Base-by-base conservation (phyloP, 805 yeast species). In the Teunomyces gatunensis region DNA sequence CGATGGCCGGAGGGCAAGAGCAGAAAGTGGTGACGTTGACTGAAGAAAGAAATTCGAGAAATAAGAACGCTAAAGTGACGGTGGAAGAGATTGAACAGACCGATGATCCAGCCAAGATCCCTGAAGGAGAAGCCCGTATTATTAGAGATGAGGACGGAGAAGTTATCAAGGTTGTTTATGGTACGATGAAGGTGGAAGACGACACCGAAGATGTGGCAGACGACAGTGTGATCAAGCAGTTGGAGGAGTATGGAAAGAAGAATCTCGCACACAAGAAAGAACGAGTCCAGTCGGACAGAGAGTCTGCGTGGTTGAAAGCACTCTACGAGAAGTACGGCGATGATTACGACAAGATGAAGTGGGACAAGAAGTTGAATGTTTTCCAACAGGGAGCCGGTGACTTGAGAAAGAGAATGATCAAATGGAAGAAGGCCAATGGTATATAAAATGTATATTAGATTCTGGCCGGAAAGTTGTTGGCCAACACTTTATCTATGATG, bases 311-410 rank as follows among this genome's bases (percentile, higher is more conserved):
- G 96, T 65, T 88, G 36, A 67, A 64, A 41, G 67, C 66, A 20
- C 71, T 94, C 34, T 76, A 83, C 50, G 80, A 79, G 17, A 89
- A 89, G 63, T 83, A 94, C 60, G 97, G 97, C 13, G 95, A 89
- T 54, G 85, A 94, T 64, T 90, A 83, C 63, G 84, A 78, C 41
- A 87, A 84, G 57, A 94, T 94, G 99, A 85, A 82, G 64, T 87
- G 96, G 87, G 99, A 94, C 65, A 80, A 79, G 67, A 87, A 87
- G 65, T 74, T 91, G 52, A 92, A 92, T 65, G 79, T 84, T 2
- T 80, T 77, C 67, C 97, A 91, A 69, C 89, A 87, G 64, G 78
- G 87, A 51, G 84, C 83, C n/a, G 95, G 96, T 23, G 95, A 89
- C 58, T 70, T 92, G 56, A 85, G 78, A 67, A 81, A 80, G 65